A percentile compares a stretch with the other conserved stretches of the same genome.
These are phyloP conservation scores for Cyclotella cryptica DNA, from an alignment of 108 stramenopile genomes.

Conservation along the genomic window DNA sequence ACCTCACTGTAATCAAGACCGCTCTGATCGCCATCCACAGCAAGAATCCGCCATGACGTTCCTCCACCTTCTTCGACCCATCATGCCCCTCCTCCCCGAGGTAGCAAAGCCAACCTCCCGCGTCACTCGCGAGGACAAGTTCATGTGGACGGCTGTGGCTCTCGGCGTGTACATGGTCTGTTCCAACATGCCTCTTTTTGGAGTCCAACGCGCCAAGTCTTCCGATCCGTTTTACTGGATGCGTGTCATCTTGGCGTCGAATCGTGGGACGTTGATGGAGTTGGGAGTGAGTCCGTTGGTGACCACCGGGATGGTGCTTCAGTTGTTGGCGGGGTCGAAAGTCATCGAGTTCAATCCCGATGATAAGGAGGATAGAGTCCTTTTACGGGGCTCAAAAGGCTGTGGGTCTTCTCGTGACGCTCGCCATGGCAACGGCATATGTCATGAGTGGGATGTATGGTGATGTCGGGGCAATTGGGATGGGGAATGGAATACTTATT, in stretches of 20 bases:
- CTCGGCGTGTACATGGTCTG: conserved; percentile 99
- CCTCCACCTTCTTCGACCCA: conserved; percentile 79
- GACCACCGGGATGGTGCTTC: conserved; percentile 95
- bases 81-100: conserved; percentile 75
- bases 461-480: conserved; percentile 93
- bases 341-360: conserved; percentile 98
- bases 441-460: conserved; percentile 99
- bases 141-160: conserved; percentile 96
- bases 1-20: too few species aligned
- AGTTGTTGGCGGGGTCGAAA: conserved; percentile 92
- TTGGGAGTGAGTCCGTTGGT: conserved; percentile 98
- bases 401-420: conserved; percentile 98
- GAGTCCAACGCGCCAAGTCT: conserved; percentile 93
- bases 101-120: conserved; percentile 67
- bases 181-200: conserved; percentile 99
- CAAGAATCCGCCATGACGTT: conserved; percentile 66
- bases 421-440: conserved; percentile 97
- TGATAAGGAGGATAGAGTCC: conserved; percentile 97
- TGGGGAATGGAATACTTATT: conserved; percentile 97
- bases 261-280: conserved; percentile 99
- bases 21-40: background rate
- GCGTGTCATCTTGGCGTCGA: conserved; percentile 99
- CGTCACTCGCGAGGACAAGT: conserved; percentile 93
- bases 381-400: conserved; percentile 99
- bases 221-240: conserved; percentile 99